Conservation (phyloP, 2,329 filamentous ascomycete species). For the Scedosporium apiospermum region DNA sequence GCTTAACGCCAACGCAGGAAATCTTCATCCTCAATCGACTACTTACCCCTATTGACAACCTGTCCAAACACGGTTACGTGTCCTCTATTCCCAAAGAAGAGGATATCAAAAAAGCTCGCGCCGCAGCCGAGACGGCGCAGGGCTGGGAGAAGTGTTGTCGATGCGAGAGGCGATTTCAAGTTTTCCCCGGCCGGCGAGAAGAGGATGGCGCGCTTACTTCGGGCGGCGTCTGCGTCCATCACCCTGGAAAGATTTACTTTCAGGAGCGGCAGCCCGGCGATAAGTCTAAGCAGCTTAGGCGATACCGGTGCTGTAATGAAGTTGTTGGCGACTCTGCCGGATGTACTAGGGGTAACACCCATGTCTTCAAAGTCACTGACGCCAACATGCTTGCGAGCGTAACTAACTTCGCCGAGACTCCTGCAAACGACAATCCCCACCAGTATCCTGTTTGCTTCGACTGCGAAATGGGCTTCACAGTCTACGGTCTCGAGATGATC, state of each 20-base stretch:
- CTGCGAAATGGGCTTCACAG: constrained; percentile 97
- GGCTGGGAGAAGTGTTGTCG: constrained; percentile 87
- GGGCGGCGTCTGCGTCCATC: constrained; percentile 70
- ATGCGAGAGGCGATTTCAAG: constrained; percentile 77
- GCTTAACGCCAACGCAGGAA: constrained; percentile 59
- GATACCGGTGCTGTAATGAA: constrained; percentile 73
- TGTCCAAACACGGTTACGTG: constrained; percentile 70
- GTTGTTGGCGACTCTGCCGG: constrained; percentile 62
- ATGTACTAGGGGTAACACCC: constrained; percentile 60
- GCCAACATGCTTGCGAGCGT: constrained; percentile 66
- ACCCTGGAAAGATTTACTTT: constrained; percentile 63
- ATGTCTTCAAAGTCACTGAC: constrained; percentile 82
- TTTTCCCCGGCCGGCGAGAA: constrained; percentile 75
- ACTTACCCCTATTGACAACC: constrained; percentile 50
- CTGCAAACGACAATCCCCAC: constrained; percentile 61
- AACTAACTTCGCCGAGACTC: constrained; percentile 73
- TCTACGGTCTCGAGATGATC: constrained; percentile 77
- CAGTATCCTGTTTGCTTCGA: constrained; percentile 74
- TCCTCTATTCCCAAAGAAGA: constrained; percentile 52
- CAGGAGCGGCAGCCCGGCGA: constrained; percentile 48
- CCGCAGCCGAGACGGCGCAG: constrained; percentile 54
- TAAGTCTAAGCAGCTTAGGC: constrained; percentile 46
- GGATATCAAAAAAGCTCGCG: constrained; percentile 56
- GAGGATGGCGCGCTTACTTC: constrained; percentile 67
- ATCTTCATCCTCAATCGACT: constrained; percentile 53